These are phyloP conservation scores for Anethum foeniculum DNA, from an alignment of 140 eudicot genomes.

Conservation along the genomic window DNA sequence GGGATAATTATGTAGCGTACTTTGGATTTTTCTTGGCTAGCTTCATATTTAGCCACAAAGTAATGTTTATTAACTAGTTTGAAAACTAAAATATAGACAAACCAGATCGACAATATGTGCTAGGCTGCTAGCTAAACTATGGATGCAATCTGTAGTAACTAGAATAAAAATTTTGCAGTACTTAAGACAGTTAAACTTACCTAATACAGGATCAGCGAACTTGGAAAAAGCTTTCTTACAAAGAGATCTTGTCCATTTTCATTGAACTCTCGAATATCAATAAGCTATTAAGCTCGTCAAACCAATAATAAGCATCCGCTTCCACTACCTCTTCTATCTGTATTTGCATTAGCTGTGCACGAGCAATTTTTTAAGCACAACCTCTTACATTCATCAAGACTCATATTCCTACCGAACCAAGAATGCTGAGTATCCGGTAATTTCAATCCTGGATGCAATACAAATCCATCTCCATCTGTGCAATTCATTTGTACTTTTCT, in stretches of 20 bases:
- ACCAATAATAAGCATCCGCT: background rate
- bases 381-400: too few species aligned
- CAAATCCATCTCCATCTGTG: too few species aligned
- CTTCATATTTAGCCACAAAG: background rate
- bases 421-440: too few species aligned
- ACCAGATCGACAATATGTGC: background rate
- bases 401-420: too few species aligned
- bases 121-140: background rate
- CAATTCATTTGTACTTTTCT: too few species aligned
- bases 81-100: too few species aligned
- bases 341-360: too few species aligned
- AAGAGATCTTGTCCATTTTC: conserved; percentile 35
- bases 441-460: too few species aligned
- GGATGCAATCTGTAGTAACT: background rate
- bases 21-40: background rate
- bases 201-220: conserved; percentile 24
- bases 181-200: conserved; percentile 1
- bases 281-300: background rate
- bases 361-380: too few species aligned
- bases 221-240: conserved; percentile 12
- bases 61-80: background rate
- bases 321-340: background rate
- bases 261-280: conserved; percentile 15
- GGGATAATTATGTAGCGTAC: background rate
- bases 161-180: background rate